phyloP scores from a whole-genome alignment of 129 eudicot species.

The Helianthus tuberosus region DNA sequence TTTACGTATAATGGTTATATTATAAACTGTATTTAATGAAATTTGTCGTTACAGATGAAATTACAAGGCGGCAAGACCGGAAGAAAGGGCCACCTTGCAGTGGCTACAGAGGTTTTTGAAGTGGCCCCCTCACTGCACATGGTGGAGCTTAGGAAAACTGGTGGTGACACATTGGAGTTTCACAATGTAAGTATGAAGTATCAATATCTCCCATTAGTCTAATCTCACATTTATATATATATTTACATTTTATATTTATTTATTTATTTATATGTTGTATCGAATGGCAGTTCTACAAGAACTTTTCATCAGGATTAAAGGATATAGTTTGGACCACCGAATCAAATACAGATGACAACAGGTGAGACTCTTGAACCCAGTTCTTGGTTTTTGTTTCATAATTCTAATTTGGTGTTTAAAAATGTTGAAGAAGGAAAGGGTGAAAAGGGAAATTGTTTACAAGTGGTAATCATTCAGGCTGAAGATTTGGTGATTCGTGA shows the following conservation, averaged over 20 bases:
- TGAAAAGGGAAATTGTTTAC: background rate
- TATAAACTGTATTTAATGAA: background rate
- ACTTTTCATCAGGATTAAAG: conserved; percentile 73
- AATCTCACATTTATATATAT: too few species aligned
- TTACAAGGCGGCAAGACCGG: conserved; percentile 87
- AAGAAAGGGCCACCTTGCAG: conserved; percentile 93
- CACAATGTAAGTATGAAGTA: conserved; percentile 64
- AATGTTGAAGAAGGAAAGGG: conserved; percentile 25
- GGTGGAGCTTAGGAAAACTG: conserved; percentile 89
- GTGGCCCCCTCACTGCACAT: conserved; percentile 91
- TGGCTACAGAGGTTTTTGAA: conserved; percentile 96
- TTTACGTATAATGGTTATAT: background rate
- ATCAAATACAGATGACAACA: conserved; percentile 40
- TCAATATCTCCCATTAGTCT: background rate
- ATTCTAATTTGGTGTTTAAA: conserved; percentile 6
- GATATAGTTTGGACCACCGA: conserved; percentile 82
- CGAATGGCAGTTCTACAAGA: conserved; percentile 75
- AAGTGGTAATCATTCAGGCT: background rate
- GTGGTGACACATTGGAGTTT: conserved; percentile 92
- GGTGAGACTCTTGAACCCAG: conserved; percentile 36
- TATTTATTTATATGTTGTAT: background rate
- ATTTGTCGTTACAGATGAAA: conserved; percentile 62
- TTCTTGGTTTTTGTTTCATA: background rate
- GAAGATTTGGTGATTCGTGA: conserved; percentile 25
- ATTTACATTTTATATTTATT: background rate